Evolutionary conservation across 2,329 filamentous ascomycete genomes (phyloP), one percentile per base, ranked within the genome.

Genomic region (Colletotrichum sp.): DNA sequence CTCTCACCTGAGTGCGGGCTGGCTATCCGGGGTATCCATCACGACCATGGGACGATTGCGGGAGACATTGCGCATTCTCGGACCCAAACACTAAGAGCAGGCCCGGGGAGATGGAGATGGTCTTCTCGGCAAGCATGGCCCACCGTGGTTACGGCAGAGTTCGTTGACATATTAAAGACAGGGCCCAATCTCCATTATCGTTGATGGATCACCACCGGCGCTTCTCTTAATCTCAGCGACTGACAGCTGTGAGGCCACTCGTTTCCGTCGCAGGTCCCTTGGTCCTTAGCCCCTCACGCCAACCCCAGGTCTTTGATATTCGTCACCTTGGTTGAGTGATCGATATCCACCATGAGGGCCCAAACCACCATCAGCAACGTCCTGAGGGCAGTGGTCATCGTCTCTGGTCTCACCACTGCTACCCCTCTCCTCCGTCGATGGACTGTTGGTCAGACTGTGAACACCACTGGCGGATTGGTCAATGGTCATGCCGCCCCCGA

Each of bases 111-210:
- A 48, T 30, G 39, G 24, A 59, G 18, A 60, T 60, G 63, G 57
- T 52, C 34, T 32, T n/a, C 48, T 68, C 59, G 28, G 43, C 57
- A 48, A 61, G 59, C 74, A 55, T 65, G 74, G 32, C 48, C 59
- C 65, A 60, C 65, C 28, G 39, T 26, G 59, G 57, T 21, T 60
- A 69, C 57, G 24, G 70, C 64, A 76, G 73, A 74, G 43, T 69
- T 74, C 70, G 59, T 60, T 76, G 74, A 55, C 74, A 76, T 74
- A 70, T 63, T 70, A 76, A 76, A 74, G 70, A 36, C 70, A 65
- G n/a, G 70, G 59, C 65, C 70, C 30, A 18, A 39, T 69, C 59
- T 36, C 28, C 34, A 7, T 28, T n/a, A 36, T 24, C n/a, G 32
- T 43, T 7, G 18, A 9, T 28, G 5, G 57, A 18, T 24, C 28